phyloP scores from a whole-genome alignment of 106 monocot genomes.

The Dendrobium officinale region DNA sequence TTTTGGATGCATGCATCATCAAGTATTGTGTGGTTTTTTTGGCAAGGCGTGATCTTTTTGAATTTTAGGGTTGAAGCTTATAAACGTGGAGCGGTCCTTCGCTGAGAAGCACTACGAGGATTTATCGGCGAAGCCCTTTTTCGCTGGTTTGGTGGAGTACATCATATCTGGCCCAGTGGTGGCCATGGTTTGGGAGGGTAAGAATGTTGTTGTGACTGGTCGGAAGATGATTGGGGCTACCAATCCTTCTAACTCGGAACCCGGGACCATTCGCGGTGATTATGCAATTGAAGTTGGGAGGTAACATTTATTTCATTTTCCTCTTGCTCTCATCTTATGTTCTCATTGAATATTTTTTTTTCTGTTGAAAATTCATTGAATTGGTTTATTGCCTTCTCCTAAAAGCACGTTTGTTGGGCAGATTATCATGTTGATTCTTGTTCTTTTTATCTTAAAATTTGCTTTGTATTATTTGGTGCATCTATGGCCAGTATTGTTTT shows the following conservation, averaged over 20 bases:
- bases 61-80: constrained; percentile 61
- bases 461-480: neutral
- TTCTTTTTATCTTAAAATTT: neutral
- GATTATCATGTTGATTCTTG: neutral
- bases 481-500: neutral
- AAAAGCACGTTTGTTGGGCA: neutral
- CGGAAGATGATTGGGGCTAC: constrained; percentile 92
- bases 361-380: no score
- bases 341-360: neutral
- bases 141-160: constrained; percentile 79
- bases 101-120: constrained; percentile 97
- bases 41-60: neutral
- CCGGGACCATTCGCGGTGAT: constrained; percentile 93
- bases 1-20: neutral
- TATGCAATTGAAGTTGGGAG: constrained; percentile 72
- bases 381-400: neutral
- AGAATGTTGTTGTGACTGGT: constrained; percentile 70
- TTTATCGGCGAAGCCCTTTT: constrained; percentile 79
- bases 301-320: constrained; percentile 20
- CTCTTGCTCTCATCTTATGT: neutral
- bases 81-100: constrained; percentile 68
- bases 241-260: constrained; percentile 66
- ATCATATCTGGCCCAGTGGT: constrained; percentile 94
- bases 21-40: neutral
- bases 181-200: constrained; percentile 98